Evolutionary conservation across 805 yeast species (phyloP).

Genomic region (Sporopachydermia quercuum): DNA sequence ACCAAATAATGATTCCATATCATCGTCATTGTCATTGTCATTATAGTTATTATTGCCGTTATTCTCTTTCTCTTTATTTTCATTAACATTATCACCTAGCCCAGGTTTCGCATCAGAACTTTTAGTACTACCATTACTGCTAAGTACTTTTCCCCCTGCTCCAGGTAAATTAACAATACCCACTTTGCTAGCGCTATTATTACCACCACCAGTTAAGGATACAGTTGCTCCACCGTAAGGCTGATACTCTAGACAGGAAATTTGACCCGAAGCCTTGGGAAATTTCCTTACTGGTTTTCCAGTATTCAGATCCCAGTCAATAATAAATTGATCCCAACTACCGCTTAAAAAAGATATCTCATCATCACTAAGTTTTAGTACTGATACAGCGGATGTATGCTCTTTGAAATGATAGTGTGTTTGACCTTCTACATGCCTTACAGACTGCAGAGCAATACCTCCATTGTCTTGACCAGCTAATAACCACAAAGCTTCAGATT

Average conservation of each 20-base stretch:
- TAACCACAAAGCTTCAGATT: constrained; percentile 71
- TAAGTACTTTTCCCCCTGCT: not conserved
- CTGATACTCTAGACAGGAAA: constrained; percentile 54
- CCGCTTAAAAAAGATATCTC: constrained; percentile 66
- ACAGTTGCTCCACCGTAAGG: constrained; percentile 15
- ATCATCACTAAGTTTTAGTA: constrained; percentile 40
- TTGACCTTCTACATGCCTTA: constrained; percentile 69
- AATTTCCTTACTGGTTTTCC: constrained; percentile 41
- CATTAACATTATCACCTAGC: constrained; percentile 5
- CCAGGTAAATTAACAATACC: not conserved
- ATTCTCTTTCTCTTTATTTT: constrained; percentile 6
- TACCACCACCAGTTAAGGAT: not conserved
- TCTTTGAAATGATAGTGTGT: constrained; percentile 61
- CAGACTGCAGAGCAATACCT: constrained; percentile 73
- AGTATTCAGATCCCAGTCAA: constrained; percentile 75
- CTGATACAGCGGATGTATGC: constrained; percentile 67
- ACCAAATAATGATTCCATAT: constrained; percentile 34
- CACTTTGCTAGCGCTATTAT: constrained; percentile 1
- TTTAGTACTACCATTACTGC: not conserved
- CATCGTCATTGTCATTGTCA: constrained; percentile 17
- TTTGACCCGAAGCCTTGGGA: constrained; percentile 55
- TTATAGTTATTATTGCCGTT: constrained; percentile 2
- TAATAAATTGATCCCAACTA: constrained; percentile 74
- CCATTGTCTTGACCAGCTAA: constrained; percentile 71
- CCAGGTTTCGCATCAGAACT: not conserved